phyloP scores from a whole-genome alignment of 305 asterid genomes.

The Fraxinus floribunda region DNA sequence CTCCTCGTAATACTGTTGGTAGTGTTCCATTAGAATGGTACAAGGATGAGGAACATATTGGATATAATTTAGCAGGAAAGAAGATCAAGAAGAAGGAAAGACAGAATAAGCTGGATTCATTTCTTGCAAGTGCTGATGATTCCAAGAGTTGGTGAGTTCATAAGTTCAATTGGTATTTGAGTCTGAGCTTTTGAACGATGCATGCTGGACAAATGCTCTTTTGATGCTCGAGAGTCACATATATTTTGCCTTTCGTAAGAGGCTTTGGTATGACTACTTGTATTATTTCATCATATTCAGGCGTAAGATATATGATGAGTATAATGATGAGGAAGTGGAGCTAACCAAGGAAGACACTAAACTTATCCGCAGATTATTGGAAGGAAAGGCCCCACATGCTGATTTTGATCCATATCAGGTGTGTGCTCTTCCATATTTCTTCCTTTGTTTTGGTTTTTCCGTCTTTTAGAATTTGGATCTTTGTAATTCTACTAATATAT shows the following conservation, averaged over 20 bases:
- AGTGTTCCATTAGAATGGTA: slow-evolving; percentile 87
- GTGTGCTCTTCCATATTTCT: slow-evolving; percentile 31
- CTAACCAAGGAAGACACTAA: slow-evolving; percentile 73
- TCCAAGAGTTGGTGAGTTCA: slow-evolving; percentile 69
- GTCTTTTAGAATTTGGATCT: background rate
- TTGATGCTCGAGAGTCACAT: background rate
- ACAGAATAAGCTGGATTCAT: slow-evolving; percentile 74
- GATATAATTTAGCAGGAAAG: slow-evolving; percentile 83
- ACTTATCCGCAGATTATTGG: slow-evolving; percentile 54
- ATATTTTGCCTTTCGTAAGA: background rate
- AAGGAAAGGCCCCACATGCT: slow-evolving; percentile 89
- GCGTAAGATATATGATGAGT: slow-evolving; percentile 81
- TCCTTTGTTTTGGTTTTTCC: background rate
- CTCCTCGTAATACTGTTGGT: slow-evolving; percentile 90
- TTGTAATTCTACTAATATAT: background rate
- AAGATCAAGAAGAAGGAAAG: slow-evolving; percentile 90
- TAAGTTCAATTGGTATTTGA: slow-evolving; percentile 9
- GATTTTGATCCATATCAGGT: slow-evolving; percentile 90
- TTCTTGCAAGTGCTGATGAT: slow-evolving; percentile 78
- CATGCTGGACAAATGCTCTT: background rate
- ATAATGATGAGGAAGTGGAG: slow-evolving; percentile 88
- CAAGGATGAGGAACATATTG: slow-evolving; percentile 91
- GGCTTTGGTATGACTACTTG: background rate
- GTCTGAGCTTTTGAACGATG: background rate
- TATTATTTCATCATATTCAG: slow-evolving; percentile 39